These are phyloP conservation scores for Ceratobasidium sp. DNA, from an alignment of 1,284 basidiomycete species.

Conservation along the genomic window DNA sequence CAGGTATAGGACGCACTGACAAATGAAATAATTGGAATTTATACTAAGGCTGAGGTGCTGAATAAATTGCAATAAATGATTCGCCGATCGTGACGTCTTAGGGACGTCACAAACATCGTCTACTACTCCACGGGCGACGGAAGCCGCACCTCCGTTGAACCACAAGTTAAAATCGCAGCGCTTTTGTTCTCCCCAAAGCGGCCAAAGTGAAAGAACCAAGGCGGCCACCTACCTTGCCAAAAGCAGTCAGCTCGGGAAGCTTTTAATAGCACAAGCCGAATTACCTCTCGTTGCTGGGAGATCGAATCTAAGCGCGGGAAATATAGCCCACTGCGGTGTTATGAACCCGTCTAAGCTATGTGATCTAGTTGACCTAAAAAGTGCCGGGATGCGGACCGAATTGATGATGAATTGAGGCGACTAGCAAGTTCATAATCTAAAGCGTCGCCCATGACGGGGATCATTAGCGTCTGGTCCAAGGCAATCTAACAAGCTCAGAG, in stretches of 20 bases:
- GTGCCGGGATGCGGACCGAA: neutral
- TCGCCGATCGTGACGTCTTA: too few species aligned
- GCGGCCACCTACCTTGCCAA: too few species aligned
- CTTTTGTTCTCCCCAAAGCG: too few species aligned
- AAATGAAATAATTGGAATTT: neutral
- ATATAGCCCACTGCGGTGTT: neutral
- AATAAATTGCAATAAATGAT: neutral
- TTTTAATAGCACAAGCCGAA: neutral
- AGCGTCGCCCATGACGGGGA: neutral
- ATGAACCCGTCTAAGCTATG: neutral
- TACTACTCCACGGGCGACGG: too few species aligned
- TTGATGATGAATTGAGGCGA: neutral
- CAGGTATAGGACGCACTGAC: neutral
- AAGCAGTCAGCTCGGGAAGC: too few species aligned
- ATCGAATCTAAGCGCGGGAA: neutral
- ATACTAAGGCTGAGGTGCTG: neutral
- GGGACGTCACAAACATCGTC: too few species aligned
- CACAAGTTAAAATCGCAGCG: too few species aligned
- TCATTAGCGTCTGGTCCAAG: neutral
- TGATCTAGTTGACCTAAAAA: neutral
- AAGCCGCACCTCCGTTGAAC: too few species aligned
- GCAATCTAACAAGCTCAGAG: neutral
- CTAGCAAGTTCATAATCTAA: neutral
- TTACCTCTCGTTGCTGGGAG: neutral
- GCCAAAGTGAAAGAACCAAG: too few species aligned